Base-by-base conservation (phyloP, 768 basidiomycete species). In the Amylocystis lapponica region DNA sequence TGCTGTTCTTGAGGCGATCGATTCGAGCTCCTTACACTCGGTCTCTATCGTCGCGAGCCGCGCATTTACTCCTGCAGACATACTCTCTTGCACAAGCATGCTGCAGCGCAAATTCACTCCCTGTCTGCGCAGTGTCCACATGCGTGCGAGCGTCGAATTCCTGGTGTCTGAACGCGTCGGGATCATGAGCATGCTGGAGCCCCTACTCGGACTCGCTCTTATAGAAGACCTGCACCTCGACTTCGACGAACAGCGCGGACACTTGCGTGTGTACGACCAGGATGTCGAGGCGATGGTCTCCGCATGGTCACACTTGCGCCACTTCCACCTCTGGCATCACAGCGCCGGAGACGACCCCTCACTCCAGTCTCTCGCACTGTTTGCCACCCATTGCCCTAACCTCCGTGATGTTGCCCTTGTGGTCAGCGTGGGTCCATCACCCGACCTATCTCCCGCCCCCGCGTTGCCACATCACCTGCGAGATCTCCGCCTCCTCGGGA, bases 281-380 rank as follows among this genome's bases (percentile, higher is more conserved):
- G 43, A 45, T 23, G 20, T 45, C 10, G 17, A 4, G 8, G 17
- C 25, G 9, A 45, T 45, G 36, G 43, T 27, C 4, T 27, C 43
- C 20, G 27, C 43, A 6, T 45, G 43, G 43, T 14, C n/a, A 11
- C 14, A 22, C 11, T 27, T 45, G 16, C 25, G 37, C 11, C 14
- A 32, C 5, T 32, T 38, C 43, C 36, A 36, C 23, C 16, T 45
- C 16, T 45, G 36, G 43, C 32, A 29, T 27, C 27, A 25, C 14
- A 27, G 26, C 12, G 21, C 26, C 5, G 17, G 27, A 21, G 21
- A 22, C 14, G 29, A 27, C 5, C 19, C 27, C 10, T 10, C 43
- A 4, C 27, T 45, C 22, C 23, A 23, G 9, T 27, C 43, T 6
- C 43, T 45, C 13, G n/a, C 10, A 12, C 30, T 25, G 14, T 39